A percentile compares a stretch with the other conserved stretches of the same genome.
These are phyloP conservation scores for Metschnikowia lunata DNA, from an alignment of 805 yeast genomes.

Conservation along the genomic window DNA sequence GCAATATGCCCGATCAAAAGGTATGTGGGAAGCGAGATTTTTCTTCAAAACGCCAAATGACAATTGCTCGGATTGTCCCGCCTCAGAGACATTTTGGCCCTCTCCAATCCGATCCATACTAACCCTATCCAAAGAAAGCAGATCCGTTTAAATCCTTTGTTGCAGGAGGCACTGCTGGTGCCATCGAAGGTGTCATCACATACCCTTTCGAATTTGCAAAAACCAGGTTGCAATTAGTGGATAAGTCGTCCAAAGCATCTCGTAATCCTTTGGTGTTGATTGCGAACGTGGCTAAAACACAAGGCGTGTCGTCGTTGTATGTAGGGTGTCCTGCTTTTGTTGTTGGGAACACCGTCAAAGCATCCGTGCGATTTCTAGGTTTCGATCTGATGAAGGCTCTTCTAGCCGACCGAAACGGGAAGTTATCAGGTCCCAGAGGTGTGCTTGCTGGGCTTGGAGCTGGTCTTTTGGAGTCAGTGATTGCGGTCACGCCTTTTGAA, in stretches of 20 bases:
- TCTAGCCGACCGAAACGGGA: conserved; percentile 79
- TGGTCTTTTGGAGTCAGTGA: conserved; percentile 83
- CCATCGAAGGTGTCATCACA: conserved; percentile 86
- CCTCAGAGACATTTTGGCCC: too few relatives aligned
- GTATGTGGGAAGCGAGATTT: too few relatives aligned
- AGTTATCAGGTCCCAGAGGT: conserved; percentile 84
- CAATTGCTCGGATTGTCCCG: too few relatives aligned
- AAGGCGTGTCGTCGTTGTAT: conserved; percentile 76
- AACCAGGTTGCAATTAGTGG: conserved; percentile 81
- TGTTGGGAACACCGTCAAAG: conserved; percentile 93
- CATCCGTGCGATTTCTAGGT: conserved; percentile 91
- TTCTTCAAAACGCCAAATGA: too few relatives aligned
- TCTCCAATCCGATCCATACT: conserved; percentile 10
- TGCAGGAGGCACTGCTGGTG: conserved; percentile 97
- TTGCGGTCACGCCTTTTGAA: conserved; percentile 96
- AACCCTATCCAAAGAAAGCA: conserved; percentile 29
- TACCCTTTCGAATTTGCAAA: conserved; percentile 98
- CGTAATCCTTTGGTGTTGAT: conserved; percentile 83
- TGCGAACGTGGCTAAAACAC: conserved; percentile 65
- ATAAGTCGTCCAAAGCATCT: conserved; percentile 58
- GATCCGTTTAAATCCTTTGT: conserved; percentile 80
- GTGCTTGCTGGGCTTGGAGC: conserved; percentile 98
- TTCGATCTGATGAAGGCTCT: conserved; percentile 80
- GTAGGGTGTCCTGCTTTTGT: conserved; percentile 97
- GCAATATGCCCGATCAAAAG: too few relatives aligned